Percentiles rank a stretch among this genome's conserved stretches.
Evolutionary conservation across 2,329 filamentous ascomycete species (phyloP).

Genomic region (Plectosphaerella plurivora): DNA sequence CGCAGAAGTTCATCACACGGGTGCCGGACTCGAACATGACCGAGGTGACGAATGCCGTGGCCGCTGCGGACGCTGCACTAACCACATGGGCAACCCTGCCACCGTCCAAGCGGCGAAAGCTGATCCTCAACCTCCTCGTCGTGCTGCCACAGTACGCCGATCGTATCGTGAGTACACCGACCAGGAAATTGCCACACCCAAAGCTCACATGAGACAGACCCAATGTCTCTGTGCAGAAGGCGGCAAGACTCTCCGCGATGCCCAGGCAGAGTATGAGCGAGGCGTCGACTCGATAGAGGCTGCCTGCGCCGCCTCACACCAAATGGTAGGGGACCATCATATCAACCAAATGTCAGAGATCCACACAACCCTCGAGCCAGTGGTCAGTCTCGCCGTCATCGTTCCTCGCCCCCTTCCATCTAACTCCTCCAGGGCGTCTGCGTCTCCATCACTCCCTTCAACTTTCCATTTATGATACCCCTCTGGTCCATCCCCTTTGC

Average conservation of each 20-base stretch:
- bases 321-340: constrained; percentile 68
- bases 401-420: constrained; percentile 68
- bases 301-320: constrained; percentile 66
- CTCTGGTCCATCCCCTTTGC: constrained; percentile 80
- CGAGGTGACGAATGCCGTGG: background rate
- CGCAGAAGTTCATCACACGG: background rate
- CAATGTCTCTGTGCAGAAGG: constrained; percentile 72
- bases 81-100: background rate
- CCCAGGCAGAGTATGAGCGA: constrained; percentile 65
- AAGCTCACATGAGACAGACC: constrained; percentile 37
- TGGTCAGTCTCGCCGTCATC: constrained; percentile 49
- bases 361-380: constrained; percentile 63
- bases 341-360: constrained; percentile 77
- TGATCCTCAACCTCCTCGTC: background rate
- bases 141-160: background rate
- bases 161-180: background rate
- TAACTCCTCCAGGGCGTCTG: constrained; percentile 66
- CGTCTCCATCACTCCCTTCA: constrained; percentile 87
- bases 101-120: background rate
- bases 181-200: constrained; percentile 58
- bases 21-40: background rate
- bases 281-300: constrained; percentile 71
- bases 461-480: constrained; percentile 78
- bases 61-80: background rate
- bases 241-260: constrained; percentile 70